Evolutionary conservation across 2,329 filamentous ascomycete species (phyloP), one percentile per base, ranked within the genome.

Genomic region (Chrysoporthe puriensis): DNA sequence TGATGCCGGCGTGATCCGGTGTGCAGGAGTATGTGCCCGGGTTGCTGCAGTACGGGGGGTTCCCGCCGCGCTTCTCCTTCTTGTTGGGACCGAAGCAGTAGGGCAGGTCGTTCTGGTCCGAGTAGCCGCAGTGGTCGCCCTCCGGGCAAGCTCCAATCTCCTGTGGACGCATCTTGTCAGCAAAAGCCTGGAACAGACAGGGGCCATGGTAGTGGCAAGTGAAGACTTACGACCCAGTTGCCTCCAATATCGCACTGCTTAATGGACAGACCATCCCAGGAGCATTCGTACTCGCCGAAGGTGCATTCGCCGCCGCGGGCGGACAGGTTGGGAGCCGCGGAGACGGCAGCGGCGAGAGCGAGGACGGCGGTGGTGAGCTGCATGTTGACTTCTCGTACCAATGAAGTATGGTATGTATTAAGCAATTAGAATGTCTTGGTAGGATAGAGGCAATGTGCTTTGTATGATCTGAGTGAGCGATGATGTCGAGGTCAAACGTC

Each of bases 211-310:
- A 3, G 18, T 14, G 18, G 14, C 2, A 13, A 8, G 16, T 18
- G 16, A 21, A 9, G 18, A 67, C 67, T 62, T n/a, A 69, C 69
- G 16, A 69, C 64, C 26, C 57, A 69, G n/a, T 62, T 14, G 14
- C 62, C 62, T 18, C n/a, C n/a, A 62, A 70, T 69, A 18, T 69
- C 64, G 34, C 69, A 70, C 40, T 67, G 63, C 6, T 36, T 40
- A 52, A 71, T 70, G 44, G 59, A 64, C 5, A 34, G 40, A 34
- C 65, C 60, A 16, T 70, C 63, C 26, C n/a, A 8, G 43, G 62
- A 63, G 65, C 69, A 71, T 16, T 57, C 8, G 44, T 71, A 71
- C 60, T 69, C 58, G 62, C 69, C 69, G 14, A 70, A 70, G 46
- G 54, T 62, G 67, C 69, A 71, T 14, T 52, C 18, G n/a, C 46